A percentile compares a stretch with the other conserved stretches of the same genome.
Evolutionary conservation across 805 yeast species (phyloP).

Genomic region (Maudiozyma barnettii): DNA sequence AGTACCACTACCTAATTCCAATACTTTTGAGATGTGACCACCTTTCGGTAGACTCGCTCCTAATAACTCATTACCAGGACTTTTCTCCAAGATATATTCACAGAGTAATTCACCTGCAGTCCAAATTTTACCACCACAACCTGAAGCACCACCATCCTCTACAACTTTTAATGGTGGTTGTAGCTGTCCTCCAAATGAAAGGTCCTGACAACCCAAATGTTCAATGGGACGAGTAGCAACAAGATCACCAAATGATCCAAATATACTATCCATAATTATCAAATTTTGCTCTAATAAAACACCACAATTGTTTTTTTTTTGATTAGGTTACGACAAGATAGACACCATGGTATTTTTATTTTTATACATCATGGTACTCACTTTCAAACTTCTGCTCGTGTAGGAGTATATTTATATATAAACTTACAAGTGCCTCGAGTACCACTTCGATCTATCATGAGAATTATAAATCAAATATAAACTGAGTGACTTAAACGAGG

Average conservation of each 20-base stretch:
- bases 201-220: slow-evolving; percentile 32
- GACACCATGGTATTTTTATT: too few species aligned
- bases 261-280: slow-evolving; percentile 10
- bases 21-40: slow-evolving; percentile 24
- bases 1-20: slow-evolving; percentile 52
- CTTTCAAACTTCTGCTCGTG: too few species aligned
- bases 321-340: too few species aligned
- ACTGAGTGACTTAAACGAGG: too few species aligned
- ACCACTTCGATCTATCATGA: too few species aligned
- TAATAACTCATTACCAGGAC: slow-evolving; percentile 7
- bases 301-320: too few species aligned
- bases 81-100: slow-evolving; percentile 32
- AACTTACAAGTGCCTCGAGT: too few species aligned
- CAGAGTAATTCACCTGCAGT: slow-evolving; percentile 49
- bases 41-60: background rate
- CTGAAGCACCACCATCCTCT: slow-evolving; percentile 50
- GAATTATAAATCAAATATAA: too few species aligned
- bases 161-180: slow-evolving; percentile 32
- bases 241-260: slow-evolving; percentile 11
- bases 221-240: slow-evolving; percentile 12
- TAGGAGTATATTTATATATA: too few species aligned
- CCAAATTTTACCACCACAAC: slow-evolving; percentile 61
- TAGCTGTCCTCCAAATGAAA: slow-evolving; percentile 34
- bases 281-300: too few species aligned
- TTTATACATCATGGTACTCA: too few species aligned